These are phyloP conservation scores for Penicillium polonicum DNA, from an alignment of 2,329 filamentous ascomycete species.

Conservation along the genomic window DNA sequence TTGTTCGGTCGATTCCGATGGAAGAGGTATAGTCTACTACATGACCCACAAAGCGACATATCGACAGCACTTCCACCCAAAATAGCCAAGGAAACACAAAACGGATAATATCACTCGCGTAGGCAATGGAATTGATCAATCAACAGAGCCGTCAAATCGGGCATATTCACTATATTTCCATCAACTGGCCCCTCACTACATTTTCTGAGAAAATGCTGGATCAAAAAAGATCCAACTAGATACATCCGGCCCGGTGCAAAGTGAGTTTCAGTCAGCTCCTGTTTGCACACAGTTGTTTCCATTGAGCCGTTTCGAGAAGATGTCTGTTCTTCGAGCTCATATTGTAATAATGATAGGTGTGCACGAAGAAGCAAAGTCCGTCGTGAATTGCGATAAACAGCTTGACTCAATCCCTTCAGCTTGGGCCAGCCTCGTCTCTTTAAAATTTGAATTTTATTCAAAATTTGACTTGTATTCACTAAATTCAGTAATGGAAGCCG, in stretches of 20 bases:
- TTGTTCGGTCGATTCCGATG: no score
- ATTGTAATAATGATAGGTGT: background rate
- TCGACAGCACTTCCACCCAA: no score
- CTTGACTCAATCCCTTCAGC: background rate
- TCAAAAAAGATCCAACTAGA: background rate
- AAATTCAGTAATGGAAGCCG: background rate
- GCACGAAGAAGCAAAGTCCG: background rate
- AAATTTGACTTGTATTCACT: conserved; percentile 18
- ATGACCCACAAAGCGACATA: no score
- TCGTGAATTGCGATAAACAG: background rate
- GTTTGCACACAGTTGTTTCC: background rate
- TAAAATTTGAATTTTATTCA: no score
- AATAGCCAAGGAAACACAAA: no score
- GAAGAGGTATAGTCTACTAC: no score
- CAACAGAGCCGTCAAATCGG: no score
- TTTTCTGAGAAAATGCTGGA: background rate
- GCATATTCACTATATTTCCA: no score
- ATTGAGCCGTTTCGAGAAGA: background rate
- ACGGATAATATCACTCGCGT: no score
- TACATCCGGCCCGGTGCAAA: background rate
- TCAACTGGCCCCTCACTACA: no score
- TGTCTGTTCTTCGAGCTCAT: background rate
- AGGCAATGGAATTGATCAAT: no score
- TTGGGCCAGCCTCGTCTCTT: background rate
- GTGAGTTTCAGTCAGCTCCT: background rate